Evolutionary conservation across 345 rosid genomes (phyloP).

Genomic region (Mangifera indica): DNA sequence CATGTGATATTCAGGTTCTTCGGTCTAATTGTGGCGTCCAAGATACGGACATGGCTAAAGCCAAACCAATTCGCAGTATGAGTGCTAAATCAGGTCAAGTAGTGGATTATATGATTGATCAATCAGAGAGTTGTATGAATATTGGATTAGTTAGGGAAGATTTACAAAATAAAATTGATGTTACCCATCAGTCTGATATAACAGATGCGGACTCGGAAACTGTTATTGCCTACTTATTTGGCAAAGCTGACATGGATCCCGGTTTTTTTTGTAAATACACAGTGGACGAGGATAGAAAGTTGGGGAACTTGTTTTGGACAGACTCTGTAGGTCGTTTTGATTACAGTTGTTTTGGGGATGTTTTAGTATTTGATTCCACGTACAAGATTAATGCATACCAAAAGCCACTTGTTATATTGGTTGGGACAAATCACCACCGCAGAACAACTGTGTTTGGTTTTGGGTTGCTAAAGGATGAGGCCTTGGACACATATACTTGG

Average conservation of each 20-base stretch:
- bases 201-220: not conserved
- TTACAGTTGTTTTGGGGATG: not conserved
- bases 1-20: not conserved
- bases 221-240: not conserved
- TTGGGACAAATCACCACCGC: not conserved
- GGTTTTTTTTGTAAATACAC: not conserved
- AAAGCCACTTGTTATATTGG: not conserved
- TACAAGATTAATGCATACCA: not conserved
- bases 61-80: not conserved
- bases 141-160: not conserved
- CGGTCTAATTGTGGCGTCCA: not conserved
- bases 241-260: not conserved
- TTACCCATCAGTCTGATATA: not conserved
- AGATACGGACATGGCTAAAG: not conserved
- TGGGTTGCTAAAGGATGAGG: not conserved
- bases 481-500: not conserved
- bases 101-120: not conserved
- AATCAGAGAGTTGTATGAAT: not conserved
- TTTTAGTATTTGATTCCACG: not conserved
- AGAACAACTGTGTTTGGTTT: not conserved
- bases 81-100: not conserved
- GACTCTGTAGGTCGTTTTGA: not conserved
- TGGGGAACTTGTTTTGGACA: not conserved
- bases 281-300: not conserved
- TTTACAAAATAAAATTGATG: not conserved